A percentile compares a stretch with the other conserved stretches of the same genome.
Evolutionary conservation across 2,329 filamentous ascomycete species (phyloP).

Genomic region (Claviceps humidiphila): DNA sequence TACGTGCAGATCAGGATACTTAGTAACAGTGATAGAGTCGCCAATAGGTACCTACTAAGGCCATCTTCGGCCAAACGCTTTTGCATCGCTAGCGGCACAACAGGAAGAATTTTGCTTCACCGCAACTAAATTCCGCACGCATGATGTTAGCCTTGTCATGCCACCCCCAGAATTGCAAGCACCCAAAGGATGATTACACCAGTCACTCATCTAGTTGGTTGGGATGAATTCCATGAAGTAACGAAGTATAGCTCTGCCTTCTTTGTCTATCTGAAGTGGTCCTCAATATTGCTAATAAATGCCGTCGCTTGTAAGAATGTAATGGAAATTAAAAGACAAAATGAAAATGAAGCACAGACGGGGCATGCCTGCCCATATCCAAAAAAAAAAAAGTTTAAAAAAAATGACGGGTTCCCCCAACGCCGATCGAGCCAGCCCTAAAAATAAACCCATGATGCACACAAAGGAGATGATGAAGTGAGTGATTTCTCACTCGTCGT

Average conservation of each 20-base stretch:
- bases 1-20: no score
- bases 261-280: conserved; percentile 5
- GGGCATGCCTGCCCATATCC: not conserved
- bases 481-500: not conserved
- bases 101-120: not conserved
- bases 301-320: not conserved
- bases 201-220: not conserved
- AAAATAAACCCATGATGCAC: not conserved
- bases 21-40: no score
- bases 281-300: not conserved
- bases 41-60: no score
- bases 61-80: not conserved
- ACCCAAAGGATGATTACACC: not conserved
- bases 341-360: not conserved
- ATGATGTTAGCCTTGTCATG: not conserved
- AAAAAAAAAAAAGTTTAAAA: not conserved
- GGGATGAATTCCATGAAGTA: not conserved
- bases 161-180: not conserved
- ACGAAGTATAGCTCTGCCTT: conserved; percentile 4
- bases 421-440: not conserved
- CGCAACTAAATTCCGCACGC: not conserved
- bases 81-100: not conserved
- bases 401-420: not conserved
- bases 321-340: not conserved
- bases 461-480: conserved; percentile 4